Base-by-base conservation (phyloP, 257 asterid genomes). In the Lavandula angustifolia region DNA sequence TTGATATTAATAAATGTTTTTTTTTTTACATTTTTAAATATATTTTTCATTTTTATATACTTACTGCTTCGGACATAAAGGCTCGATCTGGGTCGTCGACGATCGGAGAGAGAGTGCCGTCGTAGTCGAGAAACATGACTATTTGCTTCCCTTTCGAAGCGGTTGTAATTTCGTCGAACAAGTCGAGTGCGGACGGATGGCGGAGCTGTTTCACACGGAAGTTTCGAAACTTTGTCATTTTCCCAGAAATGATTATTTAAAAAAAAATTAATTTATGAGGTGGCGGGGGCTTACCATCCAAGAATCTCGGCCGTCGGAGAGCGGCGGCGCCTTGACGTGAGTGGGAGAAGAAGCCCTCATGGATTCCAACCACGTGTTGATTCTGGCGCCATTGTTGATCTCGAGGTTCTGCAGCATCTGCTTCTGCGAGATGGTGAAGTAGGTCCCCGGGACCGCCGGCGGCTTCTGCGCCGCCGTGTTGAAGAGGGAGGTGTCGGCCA, bases 281-380 rank as follows among this genome's bases (percentile, higher is more conserved):
- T 32, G 34, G 27, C 27, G 27, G 27, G 60, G 50, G 42, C 76
- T 79, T 75, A 91, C 96, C 40, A 71, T 85, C 91, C 94, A 85
- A 27, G 94, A 77, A 62, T 43, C 54, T 2, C 51, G 83, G 62
- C 70, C 87, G 22, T 73, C 85, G n/a, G 95, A 58, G 60, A 67
- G 78, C 17, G 77, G 13, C 4, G 87, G 66, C 54, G 89, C 66
- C 44, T 85, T 79, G 67, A 76, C 31, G 22, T 78, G 96, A 3
- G 96, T 86, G 16, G 98, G 98, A 27, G 98, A 92, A 50, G 95
- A 92, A 56, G 94, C 91, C 66, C 85, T 83, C 98, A 92, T 92
- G 16, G 89, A 77, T 33, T 88, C 98, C 9, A 86, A 79, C 96
- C 95, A 88, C 9, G 95, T 29, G 68, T 81, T 88, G 68, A 77